Percentiles rank a stretch among this genome's conserved stretches.
Conservation (phyloP, 179 eudicot species). For the Heliamphora pulchella region DNA sequence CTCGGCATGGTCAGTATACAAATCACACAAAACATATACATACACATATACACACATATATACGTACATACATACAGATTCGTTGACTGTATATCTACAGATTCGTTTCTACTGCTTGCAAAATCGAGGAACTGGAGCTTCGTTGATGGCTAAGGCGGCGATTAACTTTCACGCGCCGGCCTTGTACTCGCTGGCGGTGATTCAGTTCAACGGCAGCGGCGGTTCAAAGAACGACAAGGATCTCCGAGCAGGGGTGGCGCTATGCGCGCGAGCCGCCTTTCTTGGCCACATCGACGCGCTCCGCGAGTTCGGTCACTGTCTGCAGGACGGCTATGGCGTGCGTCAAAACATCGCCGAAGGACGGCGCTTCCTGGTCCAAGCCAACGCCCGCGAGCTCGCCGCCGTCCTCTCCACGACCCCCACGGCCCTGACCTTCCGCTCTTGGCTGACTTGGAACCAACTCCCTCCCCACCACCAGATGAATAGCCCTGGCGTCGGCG, state of each 20-base stretch:
- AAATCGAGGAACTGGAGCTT: slow-evolving; percentile 38
- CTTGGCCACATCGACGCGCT: slow-evolving; percentile 52
- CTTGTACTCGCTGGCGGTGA: slow-evolving; percentile 38
- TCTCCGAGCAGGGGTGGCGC: slow-evolving; percentile 43
- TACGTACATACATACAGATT: not conserved
- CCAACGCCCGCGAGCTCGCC: slow-evolving; percentile 62
- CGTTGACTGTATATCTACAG: slow-evolving; percentile 9
- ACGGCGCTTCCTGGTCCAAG: slow-evolving; percentile 49
- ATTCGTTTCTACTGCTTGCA: slow-evolving; percentile 44
- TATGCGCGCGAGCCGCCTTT: slow-evolving; percentile 48
- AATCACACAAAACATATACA: not conserved
- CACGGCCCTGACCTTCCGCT: slow-evolving; percentile 12
- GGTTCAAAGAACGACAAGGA: slow-evolving; percentile 44
- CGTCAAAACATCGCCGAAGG: slow-evolving; percentile 42
- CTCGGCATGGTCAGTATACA: slow-evolving; percentile 61
- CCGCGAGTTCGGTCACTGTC: slow-evolving; percentile 46
- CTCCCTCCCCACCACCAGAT: slow-evolving; percentile 16
- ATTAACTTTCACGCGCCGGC: slow-evolving; percentile 40
- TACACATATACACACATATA: not conserved
- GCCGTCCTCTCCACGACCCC: slow-evolving; percentile 27
- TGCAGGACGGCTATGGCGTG: slow-evolving; percentile 51
- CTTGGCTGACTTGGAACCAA: slow-evolving; percentile 30
- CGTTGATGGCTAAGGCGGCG: slow-evolving; percentile 49
- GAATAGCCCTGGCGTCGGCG: not conserved
- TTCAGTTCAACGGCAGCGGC: slow-evolving; percentile 48